Evolutionary conservation across 2,329 filamentous ascomycete genomes (phyloP).

Genomic region (Botryotinia narcissicola): DNA sequence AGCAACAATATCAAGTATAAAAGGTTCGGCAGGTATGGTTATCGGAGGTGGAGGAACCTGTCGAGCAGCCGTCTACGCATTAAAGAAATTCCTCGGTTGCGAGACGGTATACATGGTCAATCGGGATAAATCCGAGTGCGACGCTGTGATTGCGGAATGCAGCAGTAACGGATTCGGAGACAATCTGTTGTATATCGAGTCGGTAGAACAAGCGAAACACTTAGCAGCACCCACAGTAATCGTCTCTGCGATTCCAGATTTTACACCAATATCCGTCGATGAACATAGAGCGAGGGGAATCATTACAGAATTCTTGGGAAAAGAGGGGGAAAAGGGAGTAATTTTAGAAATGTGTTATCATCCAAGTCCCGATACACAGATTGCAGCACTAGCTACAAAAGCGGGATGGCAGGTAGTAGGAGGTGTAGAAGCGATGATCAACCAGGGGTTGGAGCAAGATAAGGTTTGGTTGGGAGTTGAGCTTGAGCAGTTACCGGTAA

Average conservation of each 20-base stretch:
- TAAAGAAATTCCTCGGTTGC: constrained; percentile 67
- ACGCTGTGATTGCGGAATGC: constrained; percentile 65
- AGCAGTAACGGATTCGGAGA: constrained; percentile 56
- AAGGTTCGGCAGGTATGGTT: constrained; percentile 65
- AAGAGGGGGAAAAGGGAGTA: constrained; percentile 37
- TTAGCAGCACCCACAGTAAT: constrained; percentile 64
- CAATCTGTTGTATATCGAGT: constrained; percentile 59
- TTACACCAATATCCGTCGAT: constrained; percentile 61
- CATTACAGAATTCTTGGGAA: constrained; percentile 41
- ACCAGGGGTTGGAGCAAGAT: constrained; percentile 37
- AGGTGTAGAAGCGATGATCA: constrained; percentile 37
- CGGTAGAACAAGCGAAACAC: constrained; percentile 55
- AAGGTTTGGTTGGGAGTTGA: constrained; percentile 54
- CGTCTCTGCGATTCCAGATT: constrained; percentile 74
- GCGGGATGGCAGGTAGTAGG: constrained; percentile 33
- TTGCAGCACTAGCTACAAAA: constrained; percentile 25
- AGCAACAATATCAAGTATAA: constrained; percentile 46
- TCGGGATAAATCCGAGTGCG: constrained; percentile 65
- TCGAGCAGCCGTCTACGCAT: constrained; percentile 72
- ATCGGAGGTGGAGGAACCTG: constrained; percentile 77
- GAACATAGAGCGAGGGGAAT: constrained; percentile 57
- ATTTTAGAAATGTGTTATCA: constrained; percentile 39
- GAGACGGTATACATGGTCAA: constrained; percentile 75
- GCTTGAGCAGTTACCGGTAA: constrained; percentile 53
- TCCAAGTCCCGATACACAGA: constrained; percentile 33